A percentile compares a stretch with the other conserved stretches of the same genome.
phyloP scores from a whole-genome alignment of 2,329 filamentous ascomycete genomes.

The Fusarium brachygibbosum region DNA sequence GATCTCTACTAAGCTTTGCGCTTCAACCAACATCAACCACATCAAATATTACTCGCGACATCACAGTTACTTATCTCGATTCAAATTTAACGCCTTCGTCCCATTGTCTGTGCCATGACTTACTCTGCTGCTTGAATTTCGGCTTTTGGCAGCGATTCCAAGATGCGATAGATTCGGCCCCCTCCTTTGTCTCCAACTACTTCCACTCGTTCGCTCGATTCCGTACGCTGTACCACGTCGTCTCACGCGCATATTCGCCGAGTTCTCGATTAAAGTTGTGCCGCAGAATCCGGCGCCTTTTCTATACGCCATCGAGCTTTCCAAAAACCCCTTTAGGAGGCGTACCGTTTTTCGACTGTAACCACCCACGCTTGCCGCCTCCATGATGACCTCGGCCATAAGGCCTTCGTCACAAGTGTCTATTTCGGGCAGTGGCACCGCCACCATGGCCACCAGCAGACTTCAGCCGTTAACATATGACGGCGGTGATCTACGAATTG shows the following conservation, averaged over 20 bases:
- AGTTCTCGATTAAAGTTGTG: constrained; percentile 20
- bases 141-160: constrained; percentile 43
- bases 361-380: constrained; percentile 18
- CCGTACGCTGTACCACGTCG: constrained; percentile 32
- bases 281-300: constrained; percentile 11
- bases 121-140: constrained; percentile 39
- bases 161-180: constrained; percentile 46
- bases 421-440: constrained; percentile 43
- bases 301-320: constrained; percentile 19
- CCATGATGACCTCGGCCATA: constrained; percentile 45
- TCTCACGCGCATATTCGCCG: constrained; percentile 30
- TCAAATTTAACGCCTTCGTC: constrained; percentile 8
- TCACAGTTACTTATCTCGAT: constrained; percentile 5
- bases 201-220: constrained; percentile 43
- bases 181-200: constrained; percentile 43
- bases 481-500: constrained; percentile 50
- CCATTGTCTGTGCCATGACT: constrained; percentile 43
- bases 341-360: constrained; percentile 33
- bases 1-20: constrained; percentile 42
- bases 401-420: constrained; percentile 46
- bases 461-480: constrained; percentile 51
- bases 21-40: constrained; percentile 19
- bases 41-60: constrained; percentile 12
- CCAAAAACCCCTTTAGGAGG: constrained; percentile 24
- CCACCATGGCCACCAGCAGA: constrained; percentile 50